Conservation (phyloP, 345 rosid species). For the Euphorbia tirucalli region DNA sequence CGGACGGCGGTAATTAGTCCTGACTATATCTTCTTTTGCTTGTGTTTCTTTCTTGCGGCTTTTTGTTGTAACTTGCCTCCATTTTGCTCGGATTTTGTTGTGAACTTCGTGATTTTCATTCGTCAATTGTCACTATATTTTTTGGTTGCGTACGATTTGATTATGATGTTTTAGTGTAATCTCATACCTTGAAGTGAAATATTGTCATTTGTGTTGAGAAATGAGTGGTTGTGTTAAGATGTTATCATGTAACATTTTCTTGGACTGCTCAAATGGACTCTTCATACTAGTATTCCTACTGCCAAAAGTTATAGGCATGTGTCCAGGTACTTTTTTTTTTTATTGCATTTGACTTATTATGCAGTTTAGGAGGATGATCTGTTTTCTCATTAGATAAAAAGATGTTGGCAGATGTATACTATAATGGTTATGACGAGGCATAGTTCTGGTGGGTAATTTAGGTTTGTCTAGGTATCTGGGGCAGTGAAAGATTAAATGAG, state of each 20-base stretch:
- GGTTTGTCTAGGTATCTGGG: background rate
- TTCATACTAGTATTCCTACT: no score
- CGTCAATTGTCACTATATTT: no score
- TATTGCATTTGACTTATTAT: background rate
- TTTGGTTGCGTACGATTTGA: background rate
- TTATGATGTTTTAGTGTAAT: background rate
- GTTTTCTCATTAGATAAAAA: background rate
- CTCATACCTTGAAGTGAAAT: no score
- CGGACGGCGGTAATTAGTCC: constrained; percentile 29
- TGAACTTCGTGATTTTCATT: background rate
- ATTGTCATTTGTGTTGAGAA: no score
- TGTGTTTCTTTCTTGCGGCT: background rate
- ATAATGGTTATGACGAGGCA: background rate
- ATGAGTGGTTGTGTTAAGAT: background rate
- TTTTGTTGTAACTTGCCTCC: background rate
- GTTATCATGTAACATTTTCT: background rate
- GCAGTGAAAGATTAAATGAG: background rate
- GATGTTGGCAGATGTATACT: background rate
- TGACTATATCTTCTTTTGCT: background rate
- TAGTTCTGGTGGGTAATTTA: background rate
- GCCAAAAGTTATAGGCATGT: no score
- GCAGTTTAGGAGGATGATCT: background rate
- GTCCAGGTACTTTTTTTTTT: no score
- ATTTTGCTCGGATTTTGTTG: background rate
- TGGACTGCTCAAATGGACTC: background rate